A percentile compares a stretch with the other conserved stretches of the same genome.
Evolutionary conservation across 2,329 filamentous ascomycete species (phyloP).

Genomic region (Tympanopsis confertula): DNA sequence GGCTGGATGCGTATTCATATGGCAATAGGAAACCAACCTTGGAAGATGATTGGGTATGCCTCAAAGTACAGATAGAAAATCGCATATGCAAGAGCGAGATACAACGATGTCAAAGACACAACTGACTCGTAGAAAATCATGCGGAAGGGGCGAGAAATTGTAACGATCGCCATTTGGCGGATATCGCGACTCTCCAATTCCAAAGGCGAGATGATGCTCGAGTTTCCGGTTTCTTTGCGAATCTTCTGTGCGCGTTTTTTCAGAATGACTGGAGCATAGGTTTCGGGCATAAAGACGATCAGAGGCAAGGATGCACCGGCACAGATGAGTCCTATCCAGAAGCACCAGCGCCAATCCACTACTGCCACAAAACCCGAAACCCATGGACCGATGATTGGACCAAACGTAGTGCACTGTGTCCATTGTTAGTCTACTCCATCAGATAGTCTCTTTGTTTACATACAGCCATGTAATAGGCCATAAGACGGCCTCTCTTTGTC

Average conservation of each 20-base stretch:
- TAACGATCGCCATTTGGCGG: slow-evolving; percentile 6
- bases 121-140: slow-evolving; percentile 17
- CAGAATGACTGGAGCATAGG: slow-evolving; percentile 8
- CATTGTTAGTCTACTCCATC: too few species aligned
- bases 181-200: slow-evolving; percentile 7
- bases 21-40: slow-evolving; percentile 5
- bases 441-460: slow-evolving; percentile 9
- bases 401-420: too few species aligned
- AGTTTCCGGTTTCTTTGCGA: slow-evolving; percentile 3
- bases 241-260: slow-evolving; percentile 6
- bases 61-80: slow-evolving; percentile 18
- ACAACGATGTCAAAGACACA: slow-evolving; percentile 14
- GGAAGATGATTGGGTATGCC: slow-evolving; percentile 11
- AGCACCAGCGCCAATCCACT: background rate
- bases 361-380: too few species aligned
- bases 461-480: slow-evolving; percentile 12
- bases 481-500: slow-evolving; percentile 9
- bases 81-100: slow-evolving; percentile 17
- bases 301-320: slow-evolving; percentile 4
- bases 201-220: slow-evolving; percentile 5
- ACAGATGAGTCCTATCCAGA: background rate
- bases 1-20: background rate
- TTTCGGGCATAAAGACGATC: slow-evolving; percentile 7
- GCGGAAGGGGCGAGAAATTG: slow-evolving; percentile 14
- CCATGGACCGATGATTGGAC: too few species aligned